phyloP scores from a whole-genome alignment of 1,284 basidiomycete genomes.

The Apiotrichum domesticum region DNA sequence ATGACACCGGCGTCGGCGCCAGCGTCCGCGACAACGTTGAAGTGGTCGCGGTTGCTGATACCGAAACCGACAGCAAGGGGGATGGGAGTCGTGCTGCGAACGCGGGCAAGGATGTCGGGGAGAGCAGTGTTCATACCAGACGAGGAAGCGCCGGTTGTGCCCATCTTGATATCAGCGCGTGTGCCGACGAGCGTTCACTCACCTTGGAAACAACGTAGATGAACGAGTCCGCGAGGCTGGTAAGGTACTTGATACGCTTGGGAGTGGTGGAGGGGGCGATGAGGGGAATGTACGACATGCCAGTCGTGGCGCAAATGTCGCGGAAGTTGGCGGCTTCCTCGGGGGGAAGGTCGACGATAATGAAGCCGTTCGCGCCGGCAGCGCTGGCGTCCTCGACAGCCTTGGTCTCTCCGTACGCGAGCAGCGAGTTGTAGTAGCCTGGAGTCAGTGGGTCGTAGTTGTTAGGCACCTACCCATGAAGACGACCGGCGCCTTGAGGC shows the following conservation, averaged over 20 bases:
- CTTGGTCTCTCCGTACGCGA: conserved; percentile 91
- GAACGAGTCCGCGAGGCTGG: conserved; percentile 91
- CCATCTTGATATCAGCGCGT: conserved; percentile 63
- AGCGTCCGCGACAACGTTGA: conserved; percentile 71
- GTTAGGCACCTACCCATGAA: conserved; percentile 77
- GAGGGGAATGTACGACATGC: conserved; percentile 92
- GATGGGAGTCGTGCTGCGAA: conserved; percentile 62
- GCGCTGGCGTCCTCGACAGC: conserved; percentile 81
- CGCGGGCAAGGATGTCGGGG: conserved; percentile 68
- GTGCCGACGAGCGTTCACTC: conserved; percentile 14
- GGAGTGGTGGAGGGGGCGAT: conserved; percentile 90
- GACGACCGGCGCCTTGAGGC: conserved; percentile 77
- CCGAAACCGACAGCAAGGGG: conserved; percentile 96
- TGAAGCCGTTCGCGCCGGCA: conserved; percentile 94
- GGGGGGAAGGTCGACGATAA: conserved; percentile 94
- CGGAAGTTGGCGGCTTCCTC: conserved; percentile 92
- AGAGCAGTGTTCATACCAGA: conserved; percentile 67
- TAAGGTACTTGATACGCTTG: conserved; percentile 80
- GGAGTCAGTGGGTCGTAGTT: conserved; percentile 7
- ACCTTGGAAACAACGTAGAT: conserved; percentile 95
- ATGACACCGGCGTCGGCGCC: conserved; percentile 95
- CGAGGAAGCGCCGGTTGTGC: conserved; percentile 87
- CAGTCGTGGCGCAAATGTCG: conserved; percentile 70
- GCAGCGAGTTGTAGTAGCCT: conserved; percentile 95
- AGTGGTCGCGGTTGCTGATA: conserved; percentile 86